These are phyloP conservation scores for Sarocladiaceae sp. DNA, from an alignment of 2,329 filamentous ascomycete species.

Conservation along the genomic window DNA sequence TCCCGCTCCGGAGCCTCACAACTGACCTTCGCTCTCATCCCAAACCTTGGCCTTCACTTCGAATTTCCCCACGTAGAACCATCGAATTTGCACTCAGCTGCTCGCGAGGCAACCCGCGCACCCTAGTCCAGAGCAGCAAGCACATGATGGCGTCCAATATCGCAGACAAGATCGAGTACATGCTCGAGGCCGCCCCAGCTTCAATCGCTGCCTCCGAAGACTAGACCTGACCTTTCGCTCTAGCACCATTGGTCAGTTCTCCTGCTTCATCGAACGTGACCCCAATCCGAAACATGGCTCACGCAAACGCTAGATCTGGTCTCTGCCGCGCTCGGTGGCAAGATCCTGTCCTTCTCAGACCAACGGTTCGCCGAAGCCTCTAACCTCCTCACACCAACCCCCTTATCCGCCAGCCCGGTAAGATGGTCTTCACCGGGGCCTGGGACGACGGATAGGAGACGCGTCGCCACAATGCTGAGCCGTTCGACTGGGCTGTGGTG, in stretches of 20 bases:
- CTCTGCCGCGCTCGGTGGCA: constrained; percentile 55
- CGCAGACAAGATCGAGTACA: constrained; percentile 44
- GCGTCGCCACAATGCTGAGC: constrained; percentile 55
- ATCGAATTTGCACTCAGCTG: too few relatives aligned
- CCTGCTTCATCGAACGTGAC: background rate
- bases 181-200: constrained; percentile 47
- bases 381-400: constrained; percentile 58
- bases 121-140: background rate
- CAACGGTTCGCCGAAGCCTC: constrained; percentile 62
- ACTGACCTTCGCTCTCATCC: background rate
- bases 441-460: constrained; percentile 71
- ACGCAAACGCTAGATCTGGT: constrained; percentile 46
- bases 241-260: constrained; percentile 50
- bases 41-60: too few relatives aligned
- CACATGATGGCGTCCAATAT: constrained; percentile 26
- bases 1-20: background rate
- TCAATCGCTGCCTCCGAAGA: constrained; percentile 42
- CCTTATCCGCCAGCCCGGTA: constrained; percentile 58
- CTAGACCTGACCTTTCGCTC: constrained; percentile 56
- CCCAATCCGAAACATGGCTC: too few relatives aligned
- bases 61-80: too few relatives aligned
- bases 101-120: background rate
- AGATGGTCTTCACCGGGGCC: constrained; percentile 63
- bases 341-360: constrained; percentile 59
- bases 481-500: constrained; percentile 62